Evolutionary conservation across 1,284 basidiomycete genomes (phyloP), one percentile per base, ranked within the genome.

Genomic region (Filobasidium uniguttulatum): DNA sequence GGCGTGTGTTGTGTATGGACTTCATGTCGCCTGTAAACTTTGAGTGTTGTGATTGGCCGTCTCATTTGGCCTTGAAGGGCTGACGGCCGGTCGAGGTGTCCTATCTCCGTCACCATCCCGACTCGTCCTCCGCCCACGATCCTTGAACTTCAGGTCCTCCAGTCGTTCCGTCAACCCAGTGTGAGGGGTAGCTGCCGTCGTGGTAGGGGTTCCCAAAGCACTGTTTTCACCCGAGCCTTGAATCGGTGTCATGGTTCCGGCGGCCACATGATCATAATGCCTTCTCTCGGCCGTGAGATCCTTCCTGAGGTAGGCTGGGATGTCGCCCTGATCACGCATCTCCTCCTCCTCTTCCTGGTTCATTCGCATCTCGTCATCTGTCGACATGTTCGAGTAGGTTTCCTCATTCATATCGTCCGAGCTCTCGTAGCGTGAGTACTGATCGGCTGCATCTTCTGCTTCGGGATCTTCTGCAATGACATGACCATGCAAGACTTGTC

Each of bases 311-410:
- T 54, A 54, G 3, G 43, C 52, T 5, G 52, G 52, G 17, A 54
- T 17, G 6, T 45, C 28, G 48, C 45, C 52, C 3, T 44, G 43
- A 17, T 56, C 55, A 14, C 46, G 44, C 34, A 30, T 44, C 26
- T 53, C 48, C 12, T 46, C 49, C 10, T 55, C 55, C 23, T 46
- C 54, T 36, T 52, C 51, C 25, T 29, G 40, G 10, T 26, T 12
- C 15, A 10, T 12, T 15, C 40, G 40, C 15, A n/a, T n/a, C n/a
- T n/a, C 31, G 31, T 10, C n/a, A 33, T 33, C 31, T 10, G 10
- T 33, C n/a, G 31, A 9, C 31, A 33, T n/a, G 31, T 33, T n/a
- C 10, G 31, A 33, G 31, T 33, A 33, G n/a, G 9, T n/a, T 9
- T 33, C 31, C n/a, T n/a, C n/a, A n/a, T n/a, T n/a, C n/a, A n/a